A percentile compares a stretch with the other conserved stretches of the same genome.
Evolutionary conservation across 306 rosid genomes (phyloP).

Genomic region (Urtica urens): DNA sequence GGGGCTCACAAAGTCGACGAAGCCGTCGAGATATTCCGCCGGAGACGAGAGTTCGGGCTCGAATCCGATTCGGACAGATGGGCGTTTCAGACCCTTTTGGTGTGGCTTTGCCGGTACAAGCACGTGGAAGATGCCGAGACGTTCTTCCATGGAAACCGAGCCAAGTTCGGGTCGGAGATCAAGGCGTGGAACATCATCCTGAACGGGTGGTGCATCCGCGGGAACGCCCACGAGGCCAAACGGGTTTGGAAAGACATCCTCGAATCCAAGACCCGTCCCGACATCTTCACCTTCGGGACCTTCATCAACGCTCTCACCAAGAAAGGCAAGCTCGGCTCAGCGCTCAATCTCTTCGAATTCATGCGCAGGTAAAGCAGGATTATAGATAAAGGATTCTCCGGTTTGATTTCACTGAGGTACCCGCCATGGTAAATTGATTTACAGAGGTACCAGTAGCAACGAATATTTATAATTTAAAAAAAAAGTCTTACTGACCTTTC

Average conservation of each 20-base stretch:
- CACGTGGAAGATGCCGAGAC: constrained; percentile 73
- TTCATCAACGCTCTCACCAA: constrained; percentile 61
- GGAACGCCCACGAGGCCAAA: constrained; percentile 56
- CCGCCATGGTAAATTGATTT: too few relatives aligned
- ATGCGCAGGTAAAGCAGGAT: too few relatives aligned
- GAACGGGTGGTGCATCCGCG: constrained; percentile 76
- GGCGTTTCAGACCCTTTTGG: constrained; percentile 48
- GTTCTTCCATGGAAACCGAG: constrained; percentile 32
- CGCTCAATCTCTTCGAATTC: constrained; percentile 43
- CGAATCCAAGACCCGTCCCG: constrained; percentile 49
- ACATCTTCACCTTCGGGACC: constrained; percentile 44
- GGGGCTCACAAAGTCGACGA: constrained; percentile 60
- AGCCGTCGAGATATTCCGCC: constrained; percentile 35
- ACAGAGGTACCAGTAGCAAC: too few relatives aligned
- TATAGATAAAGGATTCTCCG: too few relatives aligned
- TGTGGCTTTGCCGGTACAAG: constrained; percentile 63
- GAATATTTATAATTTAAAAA: too few relatives aligned
- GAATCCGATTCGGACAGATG: constrained; percentile 24
- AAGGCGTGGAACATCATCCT: constrained; percentile 63
- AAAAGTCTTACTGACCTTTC: too few relatives aligned
- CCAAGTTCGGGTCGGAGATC: constrained; percentile 35
- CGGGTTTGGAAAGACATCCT: constrained; percentile 63
- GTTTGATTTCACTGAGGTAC: too few relatives aligned
- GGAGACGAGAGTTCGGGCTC: constrained; percentile 40
- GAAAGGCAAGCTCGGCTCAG: constrained; percentile 63